Percentiles rank a stretch among this genome's conserved stretches.
phyloP scores from a whole-genome alignment of 129 eudicot genomes.

The Glebionis coronaria region DNA sequence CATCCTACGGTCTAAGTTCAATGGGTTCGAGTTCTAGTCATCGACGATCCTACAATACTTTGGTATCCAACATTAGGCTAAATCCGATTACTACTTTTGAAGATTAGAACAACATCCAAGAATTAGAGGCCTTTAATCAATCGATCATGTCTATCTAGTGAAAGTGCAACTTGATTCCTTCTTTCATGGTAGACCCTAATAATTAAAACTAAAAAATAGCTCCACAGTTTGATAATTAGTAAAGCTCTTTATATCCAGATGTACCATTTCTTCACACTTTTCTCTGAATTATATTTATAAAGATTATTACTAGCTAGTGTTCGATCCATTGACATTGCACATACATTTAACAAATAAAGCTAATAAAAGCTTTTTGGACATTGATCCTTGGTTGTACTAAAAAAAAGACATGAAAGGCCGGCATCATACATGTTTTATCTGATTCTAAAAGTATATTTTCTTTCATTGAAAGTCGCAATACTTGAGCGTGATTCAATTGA shows the following conservation, averaged over 20 bases:
- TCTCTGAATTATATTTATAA: neutral
- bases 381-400: no score
- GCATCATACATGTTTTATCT: no score
- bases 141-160: no score
- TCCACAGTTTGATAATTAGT: conserved; percentile 17
- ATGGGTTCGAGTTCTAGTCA: neutral
- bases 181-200: conserved; percentile 13
- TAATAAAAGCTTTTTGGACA: neutral
- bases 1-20: neutral
- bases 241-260: conserved; percentile 17
- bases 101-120: conserved; percentile 8
- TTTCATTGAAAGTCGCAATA: no score
- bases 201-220: neutral
- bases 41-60: conserved; percentile 1
- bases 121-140: neutral
- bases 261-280: conserved; percentile 13
- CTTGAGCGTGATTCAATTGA: no score
- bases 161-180: conserved; percentile 17
- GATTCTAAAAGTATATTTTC: no score
- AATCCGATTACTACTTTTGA: conserved; percentile 1
- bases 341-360: neutral
- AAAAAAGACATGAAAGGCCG: no score
- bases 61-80: neutral
- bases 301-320: conserved; percentile 6
- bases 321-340: conserved; percentile 2